A percentile compares a stretch with the other conserved stretches of the same genome.
Evolutionary conservation across 2,329 filamentous ascomycete genomes (phyloP).

Genomic region (Aschersonia sp.): DNA sequence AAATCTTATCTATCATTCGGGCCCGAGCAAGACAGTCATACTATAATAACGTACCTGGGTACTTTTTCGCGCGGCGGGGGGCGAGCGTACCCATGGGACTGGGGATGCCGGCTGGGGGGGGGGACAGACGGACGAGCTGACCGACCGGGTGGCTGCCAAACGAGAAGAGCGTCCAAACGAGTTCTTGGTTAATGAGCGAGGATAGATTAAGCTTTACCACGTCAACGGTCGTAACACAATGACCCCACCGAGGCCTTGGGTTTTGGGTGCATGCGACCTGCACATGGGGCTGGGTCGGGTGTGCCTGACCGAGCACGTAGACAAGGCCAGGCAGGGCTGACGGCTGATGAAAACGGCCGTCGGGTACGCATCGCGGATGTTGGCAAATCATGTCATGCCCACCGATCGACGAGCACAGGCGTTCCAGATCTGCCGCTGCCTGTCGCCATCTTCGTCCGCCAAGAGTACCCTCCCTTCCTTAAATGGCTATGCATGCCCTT

Average conservation of each 20-base stretch:
- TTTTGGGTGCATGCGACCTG: not conserved
- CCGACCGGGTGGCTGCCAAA: not conserved
- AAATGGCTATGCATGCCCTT: too few species aligned
- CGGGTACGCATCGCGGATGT: too few species aligned
- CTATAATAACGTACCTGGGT: too few species aligned
- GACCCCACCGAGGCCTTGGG: not conserved
- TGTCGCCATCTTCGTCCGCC: too few species aligned
- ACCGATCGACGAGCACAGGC: too few species aligned
- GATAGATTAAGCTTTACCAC: not conserved
- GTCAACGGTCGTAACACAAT: not conserved
- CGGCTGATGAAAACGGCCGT: too few species aligned
- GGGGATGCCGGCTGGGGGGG: not conserved
- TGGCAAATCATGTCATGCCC: too few species aligned
- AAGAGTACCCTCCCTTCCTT: too few species aligned
- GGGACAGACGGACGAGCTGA: not conserved
- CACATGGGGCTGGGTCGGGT: not conserved
- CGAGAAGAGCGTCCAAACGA: not conserved
- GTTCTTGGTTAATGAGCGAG: not conserved
- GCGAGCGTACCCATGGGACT: not conserved
- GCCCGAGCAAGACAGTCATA: too few species aligned
- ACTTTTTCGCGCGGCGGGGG: too few species aligned
- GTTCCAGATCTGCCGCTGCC: too few species aligned
- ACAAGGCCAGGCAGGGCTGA: too few species aligned
- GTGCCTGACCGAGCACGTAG: not conserved
- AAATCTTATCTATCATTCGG: not conserved